Base-by-base conservation (phyloP, 2,329 filamentous ascomycete species). In the Seiridium cupressi region DNA sequence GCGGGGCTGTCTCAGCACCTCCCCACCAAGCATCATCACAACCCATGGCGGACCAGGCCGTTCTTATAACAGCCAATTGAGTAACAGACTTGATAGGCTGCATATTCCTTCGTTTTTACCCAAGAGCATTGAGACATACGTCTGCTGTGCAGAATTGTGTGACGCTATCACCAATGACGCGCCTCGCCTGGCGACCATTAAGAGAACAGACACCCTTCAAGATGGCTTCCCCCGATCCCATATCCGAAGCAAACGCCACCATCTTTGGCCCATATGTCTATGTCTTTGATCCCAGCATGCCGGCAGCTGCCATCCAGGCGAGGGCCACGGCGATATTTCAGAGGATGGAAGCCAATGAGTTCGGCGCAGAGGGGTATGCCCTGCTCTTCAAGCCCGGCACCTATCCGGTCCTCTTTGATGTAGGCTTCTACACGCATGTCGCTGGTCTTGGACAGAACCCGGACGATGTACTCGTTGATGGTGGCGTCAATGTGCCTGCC, bases 291-390 rank as follows among this genome's bases (percentile, higher is more conserved):
- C 59, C 67, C 6, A 60, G 57, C n/a, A 73, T 72, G 70, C 64
- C 70, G 10, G 66, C 65, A 42, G 44, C 57, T 10, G 66, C 64
- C n/a, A 66, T 73, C 35, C 70, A 73, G 61, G 66, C 62, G 38
- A 69, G 66, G 54, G 64, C 64, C 13, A 69, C 61, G 3, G 42
- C 62, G 46, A 68, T 73, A 18, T 73, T 73, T 63, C 64, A 63
- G 40, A 64, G 69, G 59, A 73, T 73, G 71, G 71, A 73, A 56
- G 66, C 69, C 46, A 73, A 73, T 40, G 69, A 73, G 62, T 73
- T 73, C 34, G 69, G 70, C 3, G 32, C 62, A 3, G 65, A 73
- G 51, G 65, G 71, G 10, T 72, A 72, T 54, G 69, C 71, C 3
- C 62, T 73, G 6, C 67, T 73, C 18, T 73, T 73, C 60, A 70